phyloP scores from a whole-genome alignment of 139 green algal species.

The Asterochloris erici region DNA sequence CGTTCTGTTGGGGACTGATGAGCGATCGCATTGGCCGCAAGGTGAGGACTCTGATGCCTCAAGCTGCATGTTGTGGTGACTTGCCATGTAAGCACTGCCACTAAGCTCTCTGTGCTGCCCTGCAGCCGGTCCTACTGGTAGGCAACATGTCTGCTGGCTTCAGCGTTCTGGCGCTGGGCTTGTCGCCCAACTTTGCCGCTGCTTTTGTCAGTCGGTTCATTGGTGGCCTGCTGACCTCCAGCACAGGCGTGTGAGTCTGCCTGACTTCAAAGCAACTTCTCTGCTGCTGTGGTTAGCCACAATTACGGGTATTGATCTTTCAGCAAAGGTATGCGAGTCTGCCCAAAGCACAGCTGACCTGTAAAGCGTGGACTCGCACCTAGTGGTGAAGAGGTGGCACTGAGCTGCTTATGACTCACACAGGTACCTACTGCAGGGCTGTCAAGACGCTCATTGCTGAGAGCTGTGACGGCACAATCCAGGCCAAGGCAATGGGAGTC shows the following conservation, averaged over 20 bases:
- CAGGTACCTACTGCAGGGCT: background rate
- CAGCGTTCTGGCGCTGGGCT: constrained; percentile 46
- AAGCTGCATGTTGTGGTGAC: background rate
- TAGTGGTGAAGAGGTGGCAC: too few species aligned
- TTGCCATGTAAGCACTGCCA: background rate
- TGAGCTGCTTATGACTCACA: background rate
- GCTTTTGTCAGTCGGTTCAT: constrained; percentile 35
- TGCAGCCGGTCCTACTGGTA: constrained; percentile 62
- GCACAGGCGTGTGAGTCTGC: constrained; percentile 30
- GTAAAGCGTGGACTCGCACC: too few species aligned
- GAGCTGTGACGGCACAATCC: background rate
- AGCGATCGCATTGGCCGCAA: constrained; percentile 4
- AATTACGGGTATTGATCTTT: too few species aligned
- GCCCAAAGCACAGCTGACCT: too few species aligned
- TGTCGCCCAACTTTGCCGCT: constrained; percentile 34
- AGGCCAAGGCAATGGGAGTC: constrained; percentile 2
- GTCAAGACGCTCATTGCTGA: constrained; percentile 16
- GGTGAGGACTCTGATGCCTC: background rate
- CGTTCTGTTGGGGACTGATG: background rate
- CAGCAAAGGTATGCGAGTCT: too few species aligned
- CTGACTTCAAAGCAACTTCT: background rate
- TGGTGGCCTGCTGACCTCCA: constrained; percentile 59
- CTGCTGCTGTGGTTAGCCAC: background rate
- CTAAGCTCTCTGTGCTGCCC: background rate
- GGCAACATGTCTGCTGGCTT: constrained; percentile 40